Evolutionary conservation across 441 rosid species (phyloP).

Genomic region (Dalechampia spathulata): DNA sequence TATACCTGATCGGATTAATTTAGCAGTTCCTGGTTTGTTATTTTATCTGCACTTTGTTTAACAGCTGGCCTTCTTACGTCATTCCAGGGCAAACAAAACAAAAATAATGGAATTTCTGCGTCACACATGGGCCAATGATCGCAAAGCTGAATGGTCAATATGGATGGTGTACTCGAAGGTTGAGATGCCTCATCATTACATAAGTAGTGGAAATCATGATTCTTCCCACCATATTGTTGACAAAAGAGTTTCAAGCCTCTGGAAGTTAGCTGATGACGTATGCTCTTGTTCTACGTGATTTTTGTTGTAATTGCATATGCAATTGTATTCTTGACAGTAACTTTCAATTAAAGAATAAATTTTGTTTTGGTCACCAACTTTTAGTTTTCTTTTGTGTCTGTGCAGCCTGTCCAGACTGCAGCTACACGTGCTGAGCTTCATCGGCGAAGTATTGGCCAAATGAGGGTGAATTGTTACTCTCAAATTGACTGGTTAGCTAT

Average conservation of each 20-base stretch:
- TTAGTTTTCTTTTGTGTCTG: no score
- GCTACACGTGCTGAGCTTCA: conserved; percentile 88
- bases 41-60: no score
- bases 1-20: neutral
- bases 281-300: no score
- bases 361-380: no score
- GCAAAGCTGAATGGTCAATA: conserved; percentile 56
- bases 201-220: conserved; percentile 60
- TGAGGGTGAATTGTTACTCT: conserved; percentile 31
- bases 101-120: no score
- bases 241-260: conserved; percentile 49
- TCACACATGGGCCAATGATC: no score
- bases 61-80: no score
- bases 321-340: no score
- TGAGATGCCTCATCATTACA: conserved; percentile 87
- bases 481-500: neutral
- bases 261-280: conserved; percentile 67
- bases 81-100: no score
- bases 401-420: conserved; percentile 73
- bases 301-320: no score
- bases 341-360: no score
- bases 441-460: conserved; percentile 81
- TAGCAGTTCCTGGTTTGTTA: neutral
- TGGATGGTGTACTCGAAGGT: conserved; percentile 94
- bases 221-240: conserved; percentile 41